Evolutionary conservation across 169 alveolate species (phyloP), one percentile per base, ranked within the genome.

Genomic region (Eimeria tenella): DNA sequence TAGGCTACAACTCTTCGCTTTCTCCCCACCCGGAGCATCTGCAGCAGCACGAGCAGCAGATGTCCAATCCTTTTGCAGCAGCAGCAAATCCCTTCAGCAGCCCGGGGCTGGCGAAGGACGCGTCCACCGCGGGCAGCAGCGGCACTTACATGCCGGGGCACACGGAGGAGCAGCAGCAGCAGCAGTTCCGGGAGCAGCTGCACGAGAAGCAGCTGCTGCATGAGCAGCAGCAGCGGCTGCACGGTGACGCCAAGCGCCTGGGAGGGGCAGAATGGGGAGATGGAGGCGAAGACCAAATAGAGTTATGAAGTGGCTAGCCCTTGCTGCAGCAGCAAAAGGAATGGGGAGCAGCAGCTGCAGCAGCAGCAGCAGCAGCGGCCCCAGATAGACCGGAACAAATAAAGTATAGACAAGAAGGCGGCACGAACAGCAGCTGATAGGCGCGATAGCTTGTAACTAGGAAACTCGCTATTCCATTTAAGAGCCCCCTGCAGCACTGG

Each of bases 21-120:
- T 58, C 68, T 17, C 11, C 19, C 21, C 68, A 13, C 19, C 21
- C 11, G 68, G 5, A 10, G 68, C 68, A 68, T 15, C 77, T 8
- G 82, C 82, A 71, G 82, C 82, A 71, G 82, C 56, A 25, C 55
- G 55, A 31, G 56, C 82, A 71, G 82, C 50, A 71, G 56, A n/a
- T 21, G 7, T 15, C 82, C 6, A 42, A 8, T 8, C 53, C 82
- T 21, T 71, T 8, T 71, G 50, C 82, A 31, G 55, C 55, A 31
- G 82, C 82, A 71, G 82, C 82, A 21, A 71, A 71, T 42, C 82
- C 82, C 50, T 71, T 71, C 19, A 23, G 55, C 53, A 21, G 19
- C 19, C 53, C 82, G 23, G 82, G n/a, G 5, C 55, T 23, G 17
- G 82, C 13, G 31, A 68, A 68, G 77, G 77, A 68, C 68, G 68